Evolutionary conservation across 2,329 filamentous ascomycete species (phyloP), one percentile per base, ranked within the genome.

Genomic region (Fusarium hostae): DNA sequence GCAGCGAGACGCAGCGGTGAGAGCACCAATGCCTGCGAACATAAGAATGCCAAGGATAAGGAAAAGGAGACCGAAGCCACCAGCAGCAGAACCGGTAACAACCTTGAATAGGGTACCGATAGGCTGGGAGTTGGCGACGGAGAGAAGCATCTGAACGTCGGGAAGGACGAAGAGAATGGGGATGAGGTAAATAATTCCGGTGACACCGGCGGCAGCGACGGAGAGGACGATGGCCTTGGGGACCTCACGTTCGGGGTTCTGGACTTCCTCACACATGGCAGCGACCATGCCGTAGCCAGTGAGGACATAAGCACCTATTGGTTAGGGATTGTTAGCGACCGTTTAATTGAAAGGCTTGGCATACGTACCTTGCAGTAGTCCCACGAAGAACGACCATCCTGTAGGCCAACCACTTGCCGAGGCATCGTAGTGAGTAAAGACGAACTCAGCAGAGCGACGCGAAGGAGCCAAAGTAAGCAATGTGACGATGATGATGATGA

Each of bases 81-180:
- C 93, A 9, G 84, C 89, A 2, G 90, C 86, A 24, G 91, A 92
- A 3, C 92, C 92, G 0, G 92, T 94, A 13, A 90, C 92, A 0
- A 84, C 90, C 81, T 93, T 93, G 86, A 95, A 95, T 35, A 95
- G 83, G 7, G 91, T 84, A 12, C 91, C 92, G 68, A 95, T 92
- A 2, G 93, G 92, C 75, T 95, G 93, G 12, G 90, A 91, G 63
- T 90, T 93, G 26, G 91, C 86, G 18, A 92, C 91, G 4, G 81
- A 79, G 32, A 93, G 88, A 20, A 95, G 86, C 50, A 84, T 80
- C 68, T 88, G 75, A 10, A 94, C 87, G 54, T 92, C 86, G 0
- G 92, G 92, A 32, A 95, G 84, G 39, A 94, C 91, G 79, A 95
- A 94, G 30, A 95, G 86, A 70, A 95, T 86, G 0, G 92, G 92